Evolutionary conservation across 139 green algal genomes (phyloP), one percentile per base, ranked within the genome.

Genomic region (Chlorella sp.): DNA sequence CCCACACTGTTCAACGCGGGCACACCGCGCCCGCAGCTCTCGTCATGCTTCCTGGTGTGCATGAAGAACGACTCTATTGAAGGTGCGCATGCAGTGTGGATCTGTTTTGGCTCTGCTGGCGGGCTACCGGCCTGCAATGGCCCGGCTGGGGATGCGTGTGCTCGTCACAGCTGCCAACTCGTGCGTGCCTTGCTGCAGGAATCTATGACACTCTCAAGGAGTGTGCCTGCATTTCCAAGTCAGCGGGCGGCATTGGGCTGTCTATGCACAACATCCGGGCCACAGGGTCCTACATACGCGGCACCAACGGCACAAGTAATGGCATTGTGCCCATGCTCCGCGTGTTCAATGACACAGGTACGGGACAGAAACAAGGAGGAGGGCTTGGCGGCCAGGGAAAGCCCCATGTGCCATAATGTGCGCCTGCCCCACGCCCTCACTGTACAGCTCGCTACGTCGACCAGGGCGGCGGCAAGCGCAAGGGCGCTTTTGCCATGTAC

Each of bases 141-240:
- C 64, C 2, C 22, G 22, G 34, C 70, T 16, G 1, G 7, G 2
- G 5, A 5, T 19, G 8, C 64, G 17, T 70, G 3, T 70, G 3
- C 32, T 20, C 17, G n/a, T 38, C 32, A 14, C 30, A 40, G 17
- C 26, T 36, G 60, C 60, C 60, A 34, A 4, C 65, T 75, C 24
- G 26, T 28, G 32, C 6, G 28, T 46, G 3, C 20, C 14, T 60
- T 28, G 32, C 70, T 85, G 73, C 81, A 91, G 88, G 97, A 89
- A 99, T 99, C 90, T 99, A 99, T 84, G 97, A 99, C 92, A 99
- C 97, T 3, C 92, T 99, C n/a, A 99, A 99, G 91, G 95, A 99
- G 90, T 99, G 97, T 87, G 97, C 97, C 22, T 91, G 90, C 84
- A 99, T 99, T 86, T 97, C 92, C 78, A 99, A 99, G 94, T 95